Evolutionary conservation across 1,284 basidiomycete species (phyloP), one percentile per base, ranked within the genome.

Genomic region (Sanguinoderma infundibulare): DNA sequence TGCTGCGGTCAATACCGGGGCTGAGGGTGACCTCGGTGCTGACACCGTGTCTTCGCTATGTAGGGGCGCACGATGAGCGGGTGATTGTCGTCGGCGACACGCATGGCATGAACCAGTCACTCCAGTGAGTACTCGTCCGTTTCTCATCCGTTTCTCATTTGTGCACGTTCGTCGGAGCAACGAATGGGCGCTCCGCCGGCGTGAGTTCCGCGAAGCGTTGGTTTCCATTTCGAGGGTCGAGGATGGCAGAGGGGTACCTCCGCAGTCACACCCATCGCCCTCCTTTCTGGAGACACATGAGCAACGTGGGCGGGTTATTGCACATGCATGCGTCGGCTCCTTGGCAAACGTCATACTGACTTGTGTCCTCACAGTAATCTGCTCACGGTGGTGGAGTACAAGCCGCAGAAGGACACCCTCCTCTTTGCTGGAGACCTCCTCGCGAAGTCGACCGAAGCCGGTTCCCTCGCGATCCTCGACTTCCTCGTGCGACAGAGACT

Each of bases 401-500:
- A 86, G 36, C 77, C 83, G 1, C 65, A 74, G 2, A 78, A 79
- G 14, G 94, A 96, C 70, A 83, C 82, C 1, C 78, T 98, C 34
- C 78, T 97, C 28, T 90, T 94, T 68, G 81, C 89, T 30, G 95
- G 95, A 12, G 95, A 98, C 72, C 79, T 96, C 26, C 71, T 93
- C 22, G 80, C 90, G 17, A 96, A 92, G 73, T 89, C 87, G 10
- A 74, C 83, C 0, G 78, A 81, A 55, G 60, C 77, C 20, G 84
- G 85, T 20, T 91, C 92, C 0, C 76, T 89, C 57, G 78, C 84
- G 17, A 83, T 92, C 20, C 74, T 96, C 12, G 74, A 80, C 15
- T 92, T 85, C 74, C 82, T 95, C 80, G 76, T 86, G 2, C 70
- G 76, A 10, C 74, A 53, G 15, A 49, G 28, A n/a, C 39, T 35